These are phyloP conservation scores for Moesziomyces sp. DNA, from an alignment of 1,284 basidiomycete genomes.

Conservation along the genomic window DNA sequence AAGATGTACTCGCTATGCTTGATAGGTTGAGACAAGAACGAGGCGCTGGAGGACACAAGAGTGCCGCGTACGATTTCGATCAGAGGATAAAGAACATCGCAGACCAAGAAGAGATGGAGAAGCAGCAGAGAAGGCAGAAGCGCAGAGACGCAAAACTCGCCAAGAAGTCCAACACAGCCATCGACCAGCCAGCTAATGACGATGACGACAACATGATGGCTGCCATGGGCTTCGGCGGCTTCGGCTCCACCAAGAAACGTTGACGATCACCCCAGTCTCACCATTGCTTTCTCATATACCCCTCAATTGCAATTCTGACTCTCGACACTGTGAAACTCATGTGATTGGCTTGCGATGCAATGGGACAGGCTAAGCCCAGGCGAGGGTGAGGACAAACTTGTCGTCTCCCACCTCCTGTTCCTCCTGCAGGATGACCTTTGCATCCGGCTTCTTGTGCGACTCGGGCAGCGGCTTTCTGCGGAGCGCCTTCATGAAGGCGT, in stretches of 20 bases:
- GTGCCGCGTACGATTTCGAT: slow-evolving; percentile 85
- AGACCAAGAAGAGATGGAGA: slow-evolving; percentile 71
- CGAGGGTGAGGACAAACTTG: slow-evolving; percentile 74
- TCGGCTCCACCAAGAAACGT: slow-evolving; percentile 77
- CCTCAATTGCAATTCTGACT: neutral
- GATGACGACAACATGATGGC: slow-evolving; percentile 76
- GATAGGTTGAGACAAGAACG: slow-evolving; percentile 74
- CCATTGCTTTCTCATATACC: neutral
- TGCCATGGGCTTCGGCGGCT: slow-evolving; percentile 93
- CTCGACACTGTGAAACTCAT: too few species aligned
- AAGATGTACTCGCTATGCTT: slow-evolving; percentile 90
- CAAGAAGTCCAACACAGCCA: slow-evolving; percentile 17
- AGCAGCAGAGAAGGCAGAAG: slow-evolving; percentile 75
- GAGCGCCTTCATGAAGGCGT: slow-evolving; percentile 81
- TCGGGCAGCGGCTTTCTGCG: slow-evolving; percentile 71
- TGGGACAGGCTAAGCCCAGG: slow-evolving; percentile 41
- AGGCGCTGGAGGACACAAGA: slow-evolving; percentile 3
- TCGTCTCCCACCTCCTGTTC: slow-evolving; percentile 87
- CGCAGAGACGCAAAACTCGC: slow-evolving; percentile 79
- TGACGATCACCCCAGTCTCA: slow-evolving; percentile 2
- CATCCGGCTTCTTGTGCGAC: slow-evolving; percentile 68
- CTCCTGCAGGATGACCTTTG: slow-evolving; percentile 78
- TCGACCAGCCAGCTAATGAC: neutral
- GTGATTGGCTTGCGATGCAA: neutral
- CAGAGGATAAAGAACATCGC: slow-evolving; percentile 84